Base-by-base conservation (phyloP, 1,284 basidiomycete species). In the Moesziomyces parantarcticus region DNA sequence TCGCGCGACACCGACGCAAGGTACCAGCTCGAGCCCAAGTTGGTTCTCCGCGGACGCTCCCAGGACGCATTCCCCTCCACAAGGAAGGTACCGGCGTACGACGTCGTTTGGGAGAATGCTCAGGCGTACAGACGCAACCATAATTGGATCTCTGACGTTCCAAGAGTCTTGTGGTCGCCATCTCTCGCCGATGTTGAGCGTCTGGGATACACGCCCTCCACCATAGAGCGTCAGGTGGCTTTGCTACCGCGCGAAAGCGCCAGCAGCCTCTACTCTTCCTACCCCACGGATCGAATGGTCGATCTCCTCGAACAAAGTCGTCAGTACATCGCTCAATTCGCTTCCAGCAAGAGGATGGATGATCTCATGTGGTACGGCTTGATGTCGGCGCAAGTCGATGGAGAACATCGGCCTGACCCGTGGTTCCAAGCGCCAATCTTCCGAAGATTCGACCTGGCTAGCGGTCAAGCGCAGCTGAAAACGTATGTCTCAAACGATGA, bases 371-470 rank as follows among this genome's bases (percentile, higher is more conserved):
- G 29, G 29, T 32, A 32, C 29, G 29, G 29, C 11, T 32, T 32
- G 29, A 32, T 32, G 29, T 13, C 29, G 29, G 29, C 29, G 29
- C 29, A 13, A 13, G 13, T 32, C 11, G 29, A 32, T 13, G 13
- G 29, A 32, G 11, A 22, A 20, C 26, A 0, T 10, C 34, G 1
- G 8, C 21, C 3, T 36, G n/a, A 7, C 2, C 20, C 58, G 3
- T 62, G 59, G 59, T 47, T 62, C 23, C 53, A 51, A 11, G 39
- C 49, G 4, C 59, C 59, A 11, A 2, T 62, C 8, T 48, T 56
- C 22, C 10, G 8, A 1, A 11, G 20, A 8, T 45, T 41, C 39
- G 13, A 32, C 4, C 29, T 32, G 29, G 11, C 29, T 32, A 13
- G 29, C 29, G 29, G 29, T 13, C 29, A 32, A 13, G 8, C 4